Percentiles rank a stretch among this genome's conserved stretches.
Evolutionary conservation across 176 grass and related monocot species (phyloP).

Genomic region (Paspalum notatum): DNA sequence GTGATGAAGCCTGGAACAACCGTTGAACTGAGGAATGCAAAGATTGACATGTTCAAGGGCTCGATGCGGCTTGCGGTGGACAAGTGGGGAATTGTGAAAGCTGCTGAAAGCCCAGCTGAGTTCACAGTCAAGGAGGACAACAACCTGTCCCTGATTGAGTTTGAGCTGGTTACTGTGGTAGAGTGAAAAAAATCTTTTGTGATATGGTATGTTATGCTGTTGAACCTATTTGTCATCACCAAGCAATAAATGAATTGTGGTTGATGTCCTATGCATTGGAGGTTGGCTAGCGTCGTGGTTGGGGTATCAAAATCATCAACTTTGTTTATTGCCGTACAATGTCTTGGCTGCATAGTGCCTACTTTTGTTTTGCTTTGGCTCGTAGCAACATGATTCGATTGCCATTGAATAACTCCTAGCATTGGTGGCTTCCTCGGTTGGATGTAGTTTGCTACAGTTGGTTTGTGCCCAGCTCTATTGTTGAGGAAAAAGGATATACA

Average conservation of each 20-base stretch:
- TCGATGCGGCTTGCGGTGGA: constrained; percentile 56
- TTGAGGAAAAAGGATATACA: too few relatives aligned
- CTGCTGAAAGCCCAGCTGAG: constrained; percentile 40
- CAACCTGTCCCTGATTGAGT: constrained; percentile 61
- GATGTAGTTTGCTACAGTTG: too few relatives aligned
- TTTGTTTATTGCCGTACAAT: not conserved
- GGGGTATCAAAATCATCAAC: not conserved
- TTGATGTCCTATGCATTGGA: constrained; percentile 6
- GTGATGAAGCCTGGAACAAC: constrained; percentile 44
- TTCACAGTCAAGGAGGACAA: constrained; percentile 56
- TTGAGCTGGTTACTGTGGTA: constrained; percentile 54
- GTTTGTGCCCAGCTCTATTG: too few relatives aligned
- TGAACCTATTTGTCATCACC: not conserved
- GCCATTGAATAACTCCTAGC: too few relatives aligned
- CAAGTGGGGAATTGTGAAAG: constrained; percentile 53
- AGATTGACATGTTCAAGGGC: constrained; percentile 64
- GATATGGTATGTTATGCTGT: not conserved
- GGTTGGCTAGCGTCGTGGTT: constrained; percentile 10
- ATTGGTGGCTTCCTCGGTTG: too few relatives aligned
- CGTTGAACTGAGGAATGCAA: constrained; percentile 53
- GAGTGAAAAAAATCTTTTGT: constrained; percentile 22
- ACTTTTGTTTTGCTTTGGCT: too few relatives aligned
- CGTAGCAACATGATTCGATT: too few relatives aligned
- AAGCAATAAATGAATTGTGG: constrained; percentile 47
- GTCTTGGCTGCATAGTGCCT: too few relatives aligned